Base-by-base conservation (phyloP, 2,329 filamentous ascomycete genomes). In the Aspergillus novofumigatus region DNA sequence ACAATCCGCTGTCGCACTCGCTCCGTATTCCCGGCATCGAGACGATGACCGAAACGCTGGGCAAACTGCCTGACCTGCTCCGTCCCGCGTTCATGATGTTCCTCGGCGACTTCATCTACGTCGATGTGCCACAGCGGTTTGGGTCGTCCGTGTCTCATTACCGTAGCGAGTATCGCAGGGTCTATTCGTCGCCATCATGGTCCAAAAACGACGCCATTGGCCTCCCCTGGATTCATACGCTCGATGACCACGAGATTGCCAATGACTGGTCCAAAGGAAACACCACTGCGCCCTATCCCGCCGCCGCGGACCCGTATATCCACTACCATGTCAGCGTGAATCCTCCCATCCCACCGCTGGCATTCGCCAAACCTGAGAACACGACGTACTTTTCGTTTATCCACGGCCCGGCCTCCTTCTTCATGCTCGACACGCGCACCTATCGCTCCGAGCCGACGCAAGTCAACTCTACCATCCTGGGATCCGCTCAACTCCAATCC, bases 171-270 rank as follows among this genome's bases (percentile, higher is more conserved):
- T 99, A 99, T 70, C 87, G 93, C 21, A 91, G 95, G 66, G 87
- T 97, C n/a, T 99, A 99, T 69, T 89, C 91, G 0, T 96, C 92
- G 2, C 93, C 93, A 0, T 93, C 96, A 62, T 99, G 94, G 94
- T 80, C 61, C 14, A 58, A 88, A 64, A 87, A 91, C 55, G 32
- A 38, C 32, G 68, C 72, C 25, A 70, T 74, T 25, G 66, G 73
- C 51, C 79, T 97, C n/a, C 95, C 92, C 66, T 99, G 94, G 94
- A 91, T 97, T 48, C 94, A 99, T 69, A 92, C 96, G 2, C 83
- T 97, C 6, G 94, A 99, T 69, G 94, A 99, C 71, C 94, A 99
- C 68, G 94, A 99, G 71, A 97, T 99, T 60, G 84, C 84, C 4
- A 97, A 99, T 66, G 94, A 97, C 75, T 97, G 92, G 92, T 73